phyloP scores from a whole-genome alignment of 2,329 filamentous ascomycete genomes.

The Hymenoscyphus scutula region DNA sequence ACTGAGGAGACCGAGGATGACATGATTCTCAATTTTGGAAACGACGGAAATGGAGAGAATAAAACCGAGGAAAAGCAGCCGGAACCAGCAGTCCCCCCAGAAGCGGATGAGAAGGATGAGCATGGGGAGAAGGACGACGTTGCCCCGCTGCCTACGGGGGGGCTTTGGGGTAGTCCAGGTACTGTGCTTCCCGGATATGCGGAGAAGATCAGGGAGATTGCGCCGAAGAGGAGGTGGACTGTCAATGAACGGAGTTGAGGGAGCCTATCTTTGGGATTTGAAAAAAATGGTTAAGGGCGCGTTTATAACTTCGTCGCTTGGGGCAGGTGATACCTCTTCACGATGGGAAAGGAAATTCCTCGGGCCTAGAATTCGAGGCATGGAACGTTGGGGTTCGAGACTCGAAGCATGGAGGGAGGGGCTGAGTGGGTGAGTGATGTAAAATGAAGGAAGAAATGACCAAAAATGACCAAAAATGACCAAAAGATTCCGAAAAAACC shows the following conservation, averaged over 20 bases:
- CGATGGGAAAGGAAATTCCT: neutral
- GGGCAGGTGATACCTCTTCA: neutral
- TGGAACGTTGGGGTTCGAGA: no score
- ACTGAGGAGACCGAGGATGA: constrained; percentile 44
- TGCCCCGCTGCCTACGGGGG: constrained; percentile 35
- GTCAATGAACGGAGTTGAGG: constrained; percentile 43
- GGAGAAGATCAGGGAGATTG: constrained; percentile 47
- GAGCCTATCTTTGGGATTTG: neutral
- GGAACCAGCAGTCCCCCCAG: neutral
- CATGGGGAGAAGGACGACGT: constrained; percentile 34
- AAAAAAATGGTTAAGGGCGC: neutral
- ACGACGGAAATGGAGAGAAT: constrained; percentile 26
- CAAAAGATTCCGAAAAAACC: no score
- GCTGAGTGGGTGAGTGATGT: no score
- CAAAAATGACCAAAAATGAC: neutral
- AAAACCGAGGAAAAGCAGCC: neutral
- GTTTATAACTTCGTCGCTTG: neutral
- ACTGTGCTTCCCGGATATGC: constrained; percentile 45
- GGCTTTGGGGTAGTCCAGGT: constrained; percentile 49
- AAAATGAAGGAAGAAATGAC: neutral
- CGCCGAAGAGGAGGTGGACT: constrained; percentile 55
- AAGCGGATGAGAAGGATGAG: constrained; percentile 13
- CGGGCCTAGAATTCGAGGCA: neutral
- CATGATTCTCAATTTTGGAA: constrained; percentile 53
- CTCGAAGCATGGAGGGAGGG: neutral